These are phyloP conservation scores for Isabelozyma heimii DNA, from an alignment of 805 yeast genomes.

Conservation along the genomic window DNA sequence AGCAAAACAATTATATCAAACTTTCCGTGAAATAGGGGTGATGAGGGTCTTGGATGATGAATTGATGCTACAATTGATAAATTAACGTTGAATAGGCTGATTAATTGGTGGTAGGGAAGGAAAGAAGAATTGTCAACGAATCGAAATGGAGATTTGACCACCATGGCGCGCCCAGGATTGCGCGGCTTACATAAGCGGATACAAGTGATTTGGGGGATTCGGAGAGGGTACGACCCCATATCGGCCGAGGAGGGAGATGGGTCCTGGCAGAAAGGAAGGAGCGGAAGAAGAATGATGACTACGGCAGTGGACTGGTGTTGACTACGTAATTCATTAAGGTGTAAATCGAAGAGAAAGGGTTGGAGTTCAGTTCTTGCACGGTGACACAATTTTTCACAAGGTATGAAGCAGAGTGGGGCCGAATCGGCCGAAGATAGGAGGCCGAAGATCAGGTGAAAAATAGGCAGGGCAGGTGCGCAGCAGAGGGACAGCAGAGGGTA, in stretches of 20 bases:
- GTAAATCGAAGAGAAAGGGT: too few relatives aligned
- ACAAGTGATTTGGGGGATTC: not conserved
- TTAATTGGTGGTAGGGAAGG: not conserved
- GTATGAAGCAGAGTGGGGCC: too few relatives aligned
- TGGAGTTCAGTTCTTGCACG: too few relatives aligned
- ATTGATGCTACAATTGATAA: not conserved
- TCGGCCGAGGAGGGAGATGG: not conserved
- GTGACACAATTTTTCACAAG: too few relatives aligned
- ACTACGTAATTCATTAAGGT: too few relatives aligned
- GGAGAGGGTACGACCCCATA: not conserved
- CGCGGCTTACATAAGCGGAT: conserved; percentile 1
- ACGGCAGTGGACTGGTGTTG: not conserved
- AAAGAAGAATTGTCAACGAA: not conserved
- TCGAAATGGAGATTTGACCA: not conserved
- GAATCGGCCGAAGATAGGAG: too few relatives aligned
- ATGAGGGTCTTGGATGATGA: not conserved
- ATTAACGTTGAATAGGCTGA: not conserved
- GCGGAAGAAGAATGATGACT: not conserved
- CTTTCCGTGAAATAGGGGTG: not conserved
- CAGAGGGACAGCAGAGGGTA: too few relatives aligned
- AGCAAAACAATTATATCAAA: not conserved
- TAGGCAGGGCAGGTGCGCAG: too few relatives aligned
- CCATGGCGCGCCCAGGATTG: conserved; percentile 4
- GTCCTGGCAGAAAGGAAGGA: not conserved
- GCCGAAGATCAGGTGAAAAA: too few relatives aligned